Base-by-base conservation (phyloP, 306 rosid genomes). In the Glycine latifolia region DNA sequence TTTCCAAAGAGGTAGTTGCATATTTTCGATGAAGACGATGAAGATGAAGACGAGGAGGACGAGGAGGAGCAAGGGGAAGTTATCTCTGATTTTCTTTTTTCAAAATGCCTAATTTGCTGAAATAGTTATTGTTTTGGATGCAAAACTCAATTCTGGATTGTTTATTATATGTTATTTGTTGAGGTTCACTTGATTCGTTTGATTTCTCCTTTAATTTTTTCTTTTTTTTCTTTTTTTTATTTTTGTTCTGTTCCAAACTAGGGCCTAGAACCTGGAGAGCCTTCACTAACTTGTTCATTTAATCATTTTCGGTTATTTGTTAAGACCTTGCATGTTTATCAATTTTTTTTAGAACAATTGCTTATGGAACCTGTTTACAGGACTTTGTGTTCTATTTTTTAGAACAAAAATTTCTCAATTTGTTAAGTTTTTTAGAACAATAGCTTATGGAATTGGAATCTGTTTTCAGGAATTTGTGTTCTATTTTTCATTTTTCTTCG, bases 41-140 rank as follows among this genome's bases (percentile, higher is more conserved):
- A 79, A 1, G 83, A 82, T 0, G 81, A 69, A 5, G 79, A 79
- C 11, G 79, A 83, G n/a, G 67, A 69, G 8, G 79, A 79, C 11
- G 79, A 83, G n/a, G 67, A 14, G 8, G 87, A 69, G 2, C 81
- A 69, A 41, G 85, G 85, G 90, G 90, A 85, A 85, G 49, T 60
- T 66, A 3, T 75, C 58, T 63, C 16, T 54, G 44, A 81, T 41
- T 70, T 62, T 41, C 55, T 69, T 61, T 8, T 8, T 37, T 67
- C 3, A 1, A 44, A 77, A 74, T 46, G 67, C 73, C 16, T 83
- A 65, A 41, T 70, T 71, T 79, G 10, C 44, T 8, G 46, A 54
- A 67, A 43, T 53, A 65, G 39, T 80, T 59, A 16, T 10, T 2
- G 12, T 44, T 67, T 59, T n/a, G 4, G 49, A 14, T 11, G 49